Conservation (phyloP, 306 rosid species). For the Vigna trinervia region DNA sequence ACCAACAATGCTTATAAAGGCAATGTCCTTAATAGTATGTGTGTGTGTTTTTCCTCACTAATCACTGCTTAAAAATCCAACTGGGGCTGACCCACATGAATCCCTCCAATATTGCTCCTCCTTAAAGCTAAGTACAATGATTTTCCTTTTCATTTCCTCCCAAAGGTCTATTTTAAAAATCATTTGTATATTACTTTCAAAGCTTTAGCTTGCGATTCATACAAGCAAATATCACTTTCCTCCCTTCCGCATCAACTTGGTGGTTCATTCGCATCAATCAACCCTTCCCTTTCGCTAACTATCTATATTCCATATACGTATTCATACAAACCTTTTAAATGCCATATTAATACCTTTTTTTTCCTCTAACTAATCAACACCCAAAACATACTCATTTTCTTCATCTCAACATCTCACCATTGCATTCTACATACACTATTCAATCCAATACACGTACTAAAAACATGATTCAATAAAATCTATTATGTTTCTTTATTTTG, state of each 20-base stretch:
- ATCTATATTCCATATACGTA: slow-evolving; percentile 43
- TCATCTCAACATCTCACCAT: slow-evolving; percentile 19
- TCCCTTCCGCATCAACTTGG: slow-evolving; percentile 76
- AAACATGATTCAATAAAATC: no score
- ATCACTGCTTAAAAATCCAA: slow-evolving; percentile 47
- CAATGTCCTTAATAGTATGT: slow-evolving; percentile 47
- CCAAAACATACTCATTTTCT: slow-evolving; percentile 23
- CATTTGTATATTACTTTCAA: slow-evolving; percentile 68
- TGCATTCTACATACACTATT: background rate
- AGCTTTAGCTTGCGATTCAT: slow-evolving; percentile 93
- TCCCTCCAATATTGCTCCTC: slow-evolving; percentile 75
- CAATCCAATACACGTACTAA: no score
- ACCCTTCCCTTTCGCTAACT: slow-evolving; percentile 51
- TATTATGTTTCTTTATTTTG: no score
- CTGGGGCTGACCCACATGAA: slow-evolving; percentile 65
- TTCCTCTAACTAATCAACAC: slow-evolving; percentile 36
- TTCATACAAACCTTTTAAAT: slow-evolving; percentile 46
- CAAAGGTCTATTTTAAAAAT: slow-evolving; percentile 58
- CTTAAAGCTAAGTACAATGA: slow-evolving; percentile 90
- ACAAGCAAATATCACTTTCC: slow-evolving; percentile 85
- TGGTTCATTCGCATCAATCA: slow-evolving; percentile 82
- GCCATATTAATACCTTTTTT: slow-evolving; percentile 35
- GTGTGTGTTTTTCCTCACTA: slow-evolving; percentile 24
- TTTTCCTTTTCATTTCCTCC: slow-evolving; percentile 58
- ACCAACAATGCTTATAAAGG: slow-evolving; percentile 77